Base-by-base conservation (phyloP, 768 basidiomycete genomes). In the Mycena haematopus region DNA sequence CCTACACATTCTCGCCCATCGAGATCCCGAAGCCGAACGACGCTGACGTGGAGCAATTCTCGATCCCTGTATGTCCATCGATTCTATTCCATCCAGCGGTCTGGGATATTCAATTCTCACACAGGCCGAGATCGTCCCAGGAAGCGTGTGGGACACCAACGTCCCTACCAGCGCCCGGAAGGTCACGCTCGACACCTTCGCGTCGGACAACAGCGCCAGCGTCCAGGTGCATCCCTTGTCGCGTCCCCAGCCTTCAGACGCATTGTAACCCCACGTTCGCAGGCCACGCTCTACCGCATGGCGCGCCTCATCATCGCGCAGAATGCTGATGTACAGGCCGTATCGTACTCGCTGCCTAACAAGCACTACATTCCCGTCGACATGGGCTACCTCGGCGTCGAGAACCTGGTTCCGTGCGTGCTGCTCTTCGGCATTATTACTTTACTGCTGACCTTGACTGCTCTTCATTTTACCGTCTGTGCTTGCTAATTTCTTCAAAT, bases 241-340 rank as follows among this genome's bases (percentile, higher is more conserved):
- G n/a, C n/a, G n/a, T n/a, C n/a, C n/a, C n/a, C n/a, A n/a, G n/a
- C n/a, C n/a, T n/a, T n/a, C n/a, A n/a, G n/a, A n/a, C n/a, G n/a
- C n/a, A n/a, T n/a, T n/a, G n/a, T n/a, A n/a, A n/a, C n/a, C n/a
- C n/a, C n/a, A n/a, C n/a, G n/a, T n/a, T n/a, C n/a, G 2, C 94
- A 97, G 92, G 96, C 96, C 10, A 97, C 95, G 27, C 78, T 96
- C 53, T 96, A 88, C 83, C 92, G 91, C 78, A 96, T 96, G 87
- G 92, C 83, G 0, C 84, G 91, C 65, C 81, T 82, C 2, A 80
- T 98, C 66, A 76, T 97, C 29, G 75, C 75, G 1, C 86, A 91
- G 73, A 90, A 93, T 69, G 73, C 74, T 2, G 78, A 78, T 2
- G 80, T 97, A 14, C 72, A 81, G 45, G 75, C 75, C 2, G 89